These are phyloP conservation scores for Tilletia caries DNA, from an alignment of 1,284 basidiomycete genomes.

Conservation along the genomic window DNA sequence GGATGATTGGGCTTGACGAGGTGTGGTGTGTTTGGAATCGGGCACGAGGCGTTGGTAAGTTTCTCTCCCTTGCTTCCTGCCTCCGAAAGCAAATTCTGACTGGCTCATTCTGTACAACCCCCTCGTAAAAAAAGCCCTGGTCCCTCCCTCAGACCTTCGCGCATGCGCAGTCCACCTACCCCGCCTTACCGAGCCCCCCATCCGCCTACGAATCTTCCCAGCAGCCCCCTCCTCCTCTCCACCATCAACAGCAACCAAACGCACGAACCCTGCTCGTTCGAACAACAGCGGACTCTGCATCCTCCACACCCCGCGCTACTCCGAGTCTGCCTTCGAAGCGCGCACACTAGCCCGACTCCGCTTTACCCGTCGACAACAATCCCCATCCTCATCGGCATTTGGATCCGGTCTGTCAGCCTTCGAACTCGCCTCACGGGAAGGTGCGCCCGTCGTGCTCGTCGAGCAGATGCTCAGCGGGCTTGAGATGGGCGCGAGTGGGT, in stretches of 20 bases:
- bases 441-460: conserved; percentile 35
- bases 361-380: not conserved
- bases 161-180: conserved; percentile 70
- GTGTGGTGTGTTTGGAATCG: conserved; percentile 98
- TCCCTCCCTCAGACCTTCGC: conserved; percentile 79
- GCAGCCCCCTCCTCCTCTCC: conserved; percentile 63
- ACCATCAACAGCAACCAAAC: not conserved
- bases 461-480: conserved; percentile 42
- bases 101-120: not conserved
- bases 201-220: conserved; percentile 58
- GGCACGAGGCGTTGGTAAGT: conserved; percentile 82
- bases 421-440: conserved; percentile 38
- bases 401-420: conserved; percentile 32
- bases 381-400: conserved; percentile 23
- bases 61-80: conserved; percentile 4
- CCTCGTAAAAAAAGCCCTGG: conserved; percentile 64
- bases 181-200: conserved; percentile 66
- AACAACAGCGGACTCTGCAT: conserved; percentile 63
- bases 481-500: conserved; percentile 20
- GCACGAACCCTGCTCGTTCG: no score
- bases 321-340: conserved; percentile 32
- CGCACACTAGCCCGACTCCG: conserved; percentile 24
- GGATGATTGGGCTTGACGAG: conserved; percentile 84
- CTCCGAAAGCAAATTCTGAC: not conserved
- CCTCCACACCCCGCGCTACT: conserved; percentile 70